phyloP scores from a whole-genome alignment of 1,139 yeast genomes.

The Pichia sp. region DNA sequence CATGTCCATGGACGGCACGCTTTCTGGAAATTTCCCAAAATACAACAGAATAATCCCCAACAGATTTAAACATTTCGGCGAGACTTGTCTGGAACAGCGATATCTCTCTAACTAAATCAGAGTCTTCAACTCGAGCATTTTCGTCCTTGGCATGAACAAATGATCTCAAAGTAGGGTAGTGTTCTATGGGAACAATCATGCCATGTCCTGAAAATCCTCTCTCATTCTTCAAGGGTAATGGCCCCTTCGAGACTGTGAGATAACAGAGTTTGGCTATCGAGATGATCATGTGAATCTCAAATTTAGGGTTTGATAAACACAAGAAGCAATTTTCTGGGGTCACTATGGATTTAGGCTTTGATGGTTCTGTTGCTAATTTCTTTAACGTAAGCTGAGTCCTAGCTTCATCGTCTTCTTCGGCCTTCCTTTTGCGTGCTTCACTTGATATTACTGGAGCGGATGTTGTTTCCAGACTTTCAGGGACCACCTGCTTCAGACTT shows the following conservation, averaged over 20 bases:
- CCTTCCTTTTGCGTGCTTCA: slow-evolving; percentile 1
- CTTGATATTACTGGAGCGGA: neutral
- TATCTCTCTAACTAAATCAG: slow-evolving; percentile 35
- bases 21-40: slow-evolving; percentile 56
- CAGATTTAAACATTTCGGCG: slow-evolving; percentile 35
- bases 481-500: neutral
- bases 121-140: slow-evolving; percentile 24
- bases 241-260: slow-evolving; percentile 83
- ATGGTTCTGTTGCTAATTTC: neutral
- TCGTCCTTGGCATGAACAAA: slow-evolving; percentile 20
- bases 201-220: slow-evolving; percentile 72
- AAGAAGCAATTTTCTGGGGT: slow-evolving; percentile 66
- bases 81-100: slow-evolving; percentile 38
- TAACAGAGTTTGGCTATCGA: slow-evolving; percentile 64
- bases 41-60: slow-evolving; percentile 37
- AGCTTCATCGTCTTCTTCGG: neutral
- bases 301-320: slow-evolving; percentile 73
- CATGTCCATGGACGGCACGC: slow-evolving; percentile 56
- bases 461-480: neutral
- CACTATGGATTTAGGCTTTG: slow-evolving; percentile 24
- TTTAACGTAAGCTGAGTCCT: too few species aligned
- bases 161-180: slow-evolving; percentile 42
- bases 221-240: slow-evolving; percentile 48
- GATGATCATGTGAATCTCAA: slow-evolving; percentile 75
- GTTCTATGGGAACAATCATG: slow-evolving; percentile 75